These are phyloP conservation scores for Xerocomellus chrysenteron DNA, from an alignment of 768 basidiomycete species.

Conservation along the genomic window DNA sequence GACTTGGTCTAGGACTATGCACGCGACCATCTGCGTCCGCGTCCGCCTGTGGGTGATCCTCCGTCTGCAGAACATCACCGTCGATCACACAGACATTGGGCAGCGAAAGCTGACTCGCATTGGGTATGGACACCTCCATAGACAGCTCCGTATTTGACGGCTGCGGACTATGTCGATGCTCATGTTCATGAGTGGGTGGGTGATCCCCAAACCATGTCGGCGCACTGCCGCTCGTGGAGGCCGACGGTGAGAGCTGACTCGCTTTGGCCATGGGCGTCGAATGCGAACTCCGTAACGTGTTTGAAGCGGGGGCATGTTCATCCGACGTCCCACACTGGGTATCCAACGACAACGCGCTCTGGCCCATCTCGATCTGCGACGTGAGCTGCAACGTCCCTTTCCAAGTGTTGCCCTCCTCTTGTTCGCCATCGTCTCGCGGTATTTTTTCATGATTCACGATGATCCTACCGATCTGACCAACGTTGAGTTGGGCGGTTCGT, in stretches of 20 bases:
- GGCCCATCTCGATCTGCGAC: conserved; percentile 16
- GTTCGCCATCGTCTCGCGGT: neutral
- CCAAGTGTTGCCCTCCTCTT: neutral
- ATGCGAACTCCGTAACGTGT: neutral
- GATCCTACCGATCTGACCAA: conserved; percentile 17
- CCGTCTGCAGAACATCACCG: neutral
- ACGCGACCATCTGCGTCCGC: neutral
- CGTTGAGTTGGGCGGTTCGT: neutral
- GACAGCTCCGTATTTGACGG: neutral
- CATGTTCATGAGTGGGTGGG: neutral
- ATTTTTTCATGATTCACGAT: conserved; percentile 14
- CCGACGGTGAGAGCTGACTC: neutral
- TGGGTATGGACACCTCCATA: neutral
- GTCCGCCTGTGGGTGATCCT: neutral
- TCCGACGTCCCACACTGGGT: neutral
- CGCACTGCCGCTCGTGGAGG: neutral
- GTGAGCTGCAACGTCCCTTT: conserved; percentile 14
- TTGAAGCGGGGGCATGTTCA: neutral
- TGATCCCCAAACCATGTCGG: neutral
- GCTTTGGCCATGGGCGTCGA: neutral
- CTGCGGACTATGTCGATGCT: no score
- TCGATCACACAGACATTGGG: neutral
- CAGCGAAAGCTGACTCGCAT: neutral
- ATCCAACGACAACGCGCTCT: neutral
- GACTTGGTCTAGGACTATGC: neutral